These are phyloP conservation scores for Coccinonectria pachysandricola DNA, from an alignment of 2,329 filamentous ascomycete species.

Conservation along the genomic window DNA sequence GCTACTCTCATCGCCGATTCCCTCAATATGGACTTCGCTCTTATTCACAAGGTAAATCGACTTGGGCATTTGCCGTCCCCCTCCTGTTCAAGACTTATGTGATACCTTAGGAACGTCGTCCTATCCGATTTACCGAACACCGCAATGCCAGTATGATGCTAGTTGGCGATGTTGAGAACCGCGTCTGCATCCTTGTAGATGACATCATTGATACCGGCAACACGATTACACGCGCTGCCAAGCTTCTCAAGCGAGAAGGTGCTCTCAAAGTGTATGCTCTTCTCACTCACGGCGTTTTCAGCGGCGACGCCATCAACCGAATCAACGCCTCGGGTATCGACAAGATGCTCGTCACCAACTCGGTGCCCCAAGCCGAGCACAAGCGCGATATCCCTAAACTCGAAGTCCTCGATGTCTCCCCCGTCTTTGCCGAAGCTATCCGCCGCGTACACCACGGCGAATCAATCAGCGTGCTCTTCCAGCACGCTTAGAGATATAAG, in stretches of 20 bases:
- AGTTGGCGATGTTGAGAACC: slow-evolving; percentile 73
- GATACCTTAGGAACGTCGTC: slow-evolving; percentile 63
- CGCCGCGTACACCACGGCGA: slow-evolving; percentile 94
- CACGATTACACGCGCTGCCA: slow-evolving; percentile 91
- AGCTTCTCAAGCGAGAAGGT: slow-evolving; percentile 91
- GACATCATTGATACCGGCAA: slow-evolving; percentile 94
- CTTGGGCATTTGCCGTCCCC: slow-evolving; percentile 12
- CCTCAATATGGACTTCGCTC: slow-evolving; percentile 86
- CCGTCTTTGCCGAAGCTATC: slow-evolving; percentile 91
- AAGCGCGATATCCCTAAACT: slow-evolving; percentile 71
- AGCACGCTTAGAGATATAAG: too few species aligned
- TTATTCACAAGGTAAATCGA: slow-evolving; percentile 77
- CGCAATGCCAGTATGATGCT: slow-evolving; percentile 95
- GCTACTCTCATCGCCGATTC: slow-evolving; percentile 92
- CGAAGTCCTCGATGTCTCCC: slow-evolving; percentile 80
- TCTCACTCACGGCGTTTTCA: slow-evolving; percentile 89
- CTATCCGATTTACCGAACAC: slow-evolving; percentile 76
- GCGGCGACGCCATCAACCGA: slow-evolving; percentile 85
- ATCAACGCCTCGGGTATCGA: slow-evolving; percentile 91
- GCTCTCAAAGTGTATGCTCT: slow-evolving; percentile 86
- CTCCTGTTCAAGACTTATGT: slow-evolving; percentile 26
- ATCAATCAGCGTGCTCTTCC: slow-evolving; percentile 89
- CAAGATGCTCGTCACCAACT: slow-evolving; percentile 92
- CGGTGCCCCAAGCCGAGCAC: slow-evolving; percentile 81
- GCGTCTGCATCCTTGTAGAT: slow-evolving; percentile 83